Evolutionary conservation across 2,329 filamentous ascomycete genomes (phyloP), one percentile per base, ranked within the genome.

Genomic region (Pestalotiopsis sp.): DNA sequence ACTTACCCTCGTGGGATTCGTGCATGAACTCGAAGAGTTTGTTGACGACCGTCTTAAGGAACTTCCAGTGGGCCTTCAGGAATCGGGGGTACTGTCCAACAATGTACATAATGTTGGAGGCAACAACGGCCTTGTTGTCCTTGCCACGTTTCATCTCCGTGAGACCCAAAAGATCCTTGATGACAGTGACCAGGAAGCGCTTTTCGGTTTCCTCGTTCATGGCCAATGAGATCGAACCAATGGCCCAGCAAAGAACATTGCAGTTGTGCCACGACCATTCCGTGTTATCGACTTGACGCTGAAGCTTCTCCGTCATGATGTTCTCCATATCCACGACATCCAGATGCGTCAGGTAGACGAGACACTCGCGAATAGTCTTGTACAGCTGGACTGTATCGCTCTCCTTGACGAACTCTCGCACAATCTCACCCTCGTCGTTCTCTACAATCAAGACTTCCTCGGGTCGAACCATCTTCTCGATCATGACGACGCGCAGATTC

Each of bases 1-100:
- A 80, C 87, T 76, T 82, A 91, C 93, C 96, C 85, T 99, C 96
- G 77, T 99, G 96, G 1, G 96, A 98, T 82, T 99, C 96, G 81
- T 99, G 96, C 96, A 99, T 99, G 79, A 99, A 99, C 84, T 99
- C 96, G 77, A 99, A 99, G 4, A 99, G 88, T 85, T 99, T 99
- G 84, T 99, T 99, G 77, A 99, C 96, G 20, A 99, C 96, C 2
- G 96, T 99, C 90, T 99, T 99, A 68, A 99, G 86, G 84, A 99
- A 99, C 81, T 99, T 99, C 96, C 96, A 99, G 81, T 99, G 96
- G 1, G 96, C 96, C 85, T 99, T 99, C 76, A 99, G 85, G 84
- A 99, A 99, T 23, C 96, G 93, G 49, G 96, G 96, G 78, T 99
- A 99, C 79, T 99, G 96, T 69, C 96, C 96, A 71, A 99, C 96